These are phyloP conservation scores for Tilletia caries DNA, from an alignment of 1,284 basidiomycete species.

Conservation along the genomic window DNA sequence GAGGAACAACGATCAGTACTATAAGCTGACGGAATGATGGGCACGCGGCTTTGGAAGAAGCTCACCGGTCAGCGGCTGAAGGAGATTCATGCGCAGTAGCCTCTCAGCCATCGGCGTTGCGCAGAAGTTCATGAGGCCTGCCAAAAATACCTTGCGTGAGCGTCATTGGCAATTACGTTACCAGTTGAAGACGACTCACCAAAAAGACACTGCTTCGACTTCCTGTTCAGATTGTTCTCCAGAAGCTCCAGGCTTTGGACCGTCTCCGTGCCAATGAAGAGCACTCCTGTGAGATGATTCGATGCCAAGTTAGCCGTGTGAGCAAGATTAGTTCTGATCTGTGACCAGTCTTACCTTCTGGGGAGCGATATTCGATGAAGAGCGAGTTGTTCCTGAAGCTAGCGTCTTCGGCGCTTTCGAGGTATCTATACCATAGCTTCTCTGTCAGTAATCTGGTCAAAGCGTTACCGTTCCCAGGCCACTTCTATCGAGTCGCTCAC, in stretches of 20 bases:
- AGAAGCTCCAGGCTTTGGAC: constrained; percentile 82
- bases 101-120: constrained; percentile 82
- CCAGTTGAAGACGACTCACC: constrained; percentile 18
- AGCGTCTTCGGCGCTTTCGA: background rate
- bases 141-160: constrained; percentile 25
- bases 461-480: too few species aligned
- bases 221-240: constrained; percentile 25
- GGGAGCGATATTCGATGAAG: constrained; percentile 72
- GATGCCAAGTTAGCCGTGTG: background rate
- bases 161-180: background rate
- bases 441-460: background rate
- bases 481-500: constrained; percentile 48
- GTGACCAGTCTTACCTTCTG: constrained; percentile 56
- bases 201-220: constrained; percentile 29
- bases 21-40: too few species aligned
- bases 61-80: constrained; percentile 72
- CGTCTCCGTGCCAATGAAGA: constrained; percentile 86
- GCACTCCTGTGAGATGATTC: constrained; percentile 61
- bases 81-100: constrained; percentile 72
- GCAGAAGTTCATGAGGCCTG: constrained; percentile 67
- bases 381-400: constrained; percentile 70
- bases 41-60: background rate
- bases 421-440: constrained; percentile 44
- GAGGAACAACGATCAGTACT: constrained; percentile 14
- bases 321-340: background rate